phyloP scores from a whole-genome alignment of 2,329 filamentous ascomycete genomes.

The Teratosphaeria viscida region DNA sequence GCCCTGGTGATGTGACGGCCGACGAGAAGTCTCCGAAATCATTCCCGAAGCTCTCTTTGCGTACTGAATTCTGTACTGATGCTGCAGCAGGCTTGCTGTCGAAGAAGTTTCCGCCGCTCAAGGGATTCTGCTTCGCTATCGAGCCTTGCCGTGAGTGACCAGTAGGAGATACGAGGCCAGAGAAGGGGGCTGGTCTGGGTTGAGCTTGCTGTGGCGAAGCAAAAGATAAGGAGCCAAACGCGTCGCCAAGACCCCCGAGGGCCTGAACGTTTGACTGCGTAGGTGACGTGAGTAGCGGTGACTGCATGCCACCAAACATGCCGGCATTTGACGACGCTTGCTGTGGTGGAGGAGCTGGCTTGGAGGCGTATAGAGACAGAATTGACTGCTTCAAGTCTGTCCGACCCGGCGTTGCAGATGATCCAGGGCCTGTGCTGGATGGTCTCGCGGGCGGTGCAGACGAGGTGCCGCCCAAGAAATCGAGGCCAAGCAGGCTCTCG shows the following conservation, averaged over 20 bases:
- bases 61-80: constrained; percentile 28
- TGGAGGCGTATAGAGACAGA: constrained; percentile 82
- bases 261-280: constrained; percentile 18
- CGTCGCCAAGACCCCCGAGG: constrained; percentile 62
- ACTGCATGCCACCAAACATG: constrained; percentile 54
- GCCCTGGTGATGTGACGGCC: constrained; percentile 44
- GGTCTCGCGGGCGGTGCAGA: constrained; percentile 62
- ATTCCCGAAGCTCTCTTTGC: constrained; percentile 38
- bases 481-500: constrained; percentile 82
- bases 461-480: constrained; percentile 72
- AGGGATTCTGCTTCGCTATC: constrained; percentile 29
- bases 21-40: constrained; percentile 52
- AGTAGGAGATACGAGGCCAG: constrained; percentile 48
- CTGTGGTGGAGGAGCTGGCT: constrained; percentile 52
- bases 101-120: constrained; percentile 74
- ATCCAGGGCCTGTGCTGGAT: constrained; percentile 59
- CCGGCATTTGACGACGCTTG: constrained; percentile 33
- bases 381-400: constrained; percentile 97
- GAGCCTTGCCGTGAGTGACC: constrained; percentile 36
- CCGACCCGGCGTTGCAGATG: constrained; percentile 56
- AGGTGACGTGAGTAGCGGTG: constrained; percentile 36
- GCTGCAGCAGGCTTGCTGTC: constrained; percentile 48
- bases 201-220: constrained; percentile 28
- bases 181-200: constrained; percentile 54
- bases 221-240: constrained; percentile 64